Base-by-base conservation (phyloP, 2,329 filamentous ascomycete species). In the Sphaerostilbella broomeana region DNA sequence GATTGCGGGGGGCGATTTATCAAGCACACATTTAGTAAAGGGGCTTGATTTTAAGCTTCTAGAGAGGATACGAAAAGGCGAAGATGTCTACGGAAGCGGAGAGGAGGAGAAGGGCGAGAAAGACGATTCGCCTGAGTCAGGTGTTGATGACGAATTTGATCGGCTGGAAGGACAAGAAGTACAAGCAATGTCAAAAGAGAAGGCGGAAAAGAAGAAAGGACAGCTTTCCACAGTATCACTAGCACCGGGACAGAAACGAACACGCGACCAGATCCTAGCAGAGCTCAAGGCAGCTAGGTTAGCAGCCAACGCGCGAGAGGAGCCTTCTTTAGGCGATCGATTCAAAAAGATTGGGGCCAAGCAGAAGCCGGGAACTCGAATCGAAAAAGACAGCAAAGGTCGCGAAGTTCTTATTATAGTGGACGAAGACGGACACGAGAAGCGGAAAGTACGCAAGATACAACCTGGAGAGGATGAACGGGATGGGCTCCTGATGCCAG, bases 1-100 rank as follows among this genome's bases (percentile, higher is more conserved):
- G 51, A 86, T 95, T 40, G 77, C 86, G 1, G 89, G 88, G 4
- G 90, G 89, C 6, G 84, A 94, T 58, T 63, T 89, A 16, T 69
- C 69, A 11, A 86, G 79, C 51, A 94, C 88, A 11, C 87, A 95
- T 69, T 64, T 95, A 48, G 82, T 97, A 33, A 97, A 95, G 57
- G 92, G 92, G 0, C 64, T 98, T 35, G 92, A 98, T 62, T 84
- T 87, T 58, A 84, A 84, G 59, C 67, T 97, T 10, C 66, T 89
- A 19, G 77, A 84, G 58, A 72, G 80, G 49, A 72, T 84, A 44
- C 73, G 74, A 44, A 73, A 72, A 40, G 85, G 84, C 27, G 84
- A 88, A 58, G 67, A 89, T 59, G 72, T 86, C 2, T 73, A 69
- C 48, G 59, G 54, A n/a, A 61, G 64, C 6, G 55, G 22, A 5